A percentile compares a stretch with the other conserved stretches of the same genome.
These are phyloP conservation scores for Hydrangea macrophylla DNA, from an alignment of 148 eudicot genomes.

Conservation along the genomic window DNA sequence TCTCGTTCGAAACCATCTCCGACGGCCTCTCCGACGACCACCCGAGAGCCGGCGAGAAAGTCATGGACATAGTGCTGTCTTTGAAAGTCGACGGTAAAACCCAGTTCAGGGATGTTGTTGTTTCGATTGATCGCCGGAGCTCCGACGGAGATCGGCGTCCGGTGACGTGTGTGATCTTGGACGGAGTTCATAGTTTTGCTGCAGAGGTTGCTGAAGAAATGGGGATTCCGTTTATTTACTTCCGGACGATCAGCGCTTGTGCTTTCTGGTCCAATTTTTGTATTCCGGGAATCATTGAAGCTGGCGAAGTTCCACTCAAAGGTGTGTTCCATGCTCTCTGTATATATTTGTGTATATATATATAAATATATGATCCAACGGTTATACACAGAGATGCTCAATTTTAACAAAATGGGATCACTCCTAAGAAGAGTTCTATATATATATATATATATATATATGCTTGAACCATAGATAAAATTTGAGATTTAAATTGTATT, in stretches of 20 bases:
- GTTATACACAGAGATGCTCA: no score
- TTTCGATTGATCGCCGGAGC: not conserved
- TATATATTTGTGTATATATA: no score
- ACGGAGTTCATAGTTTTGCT: not conserved
- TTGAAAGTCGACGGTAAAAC: not conserved
- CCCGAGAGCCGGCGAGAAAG: not conserved
- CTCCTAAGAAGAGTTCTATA: no score
- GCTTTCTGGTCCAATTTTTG: not conserved
- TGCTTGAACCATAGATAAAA: no score
- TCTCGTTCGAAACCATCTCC: not conserved
- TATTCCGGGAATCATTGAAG: conserved; percentile 4
- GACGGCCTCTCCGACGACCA: not conserved
- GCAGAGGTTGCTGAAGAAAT: conserved; percentile 8
- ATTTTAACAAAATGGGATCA: no score
- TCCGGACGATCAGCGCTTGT: conserved; percentile 12
- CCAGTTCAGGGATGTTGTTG: not conserved
- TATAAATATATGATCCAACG: no score
- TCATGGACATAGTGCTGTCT: not conserved
- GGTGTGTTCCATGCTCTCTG: not conserved
- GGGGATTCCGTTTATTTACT: conserved; percentile 6
- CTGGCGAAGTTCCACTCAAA: conserved; percentile 9
- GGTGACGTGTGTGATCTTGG: conserved; percentile 7
- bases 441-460: no score
- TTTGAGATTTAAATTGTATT: no score
- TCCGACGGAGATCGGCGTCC: not conserved